These are phyloP conservation scores for Barnettozyma populi DNA, from an alignment of 805 yeast species.

Conservation along the genomic window DNA sequence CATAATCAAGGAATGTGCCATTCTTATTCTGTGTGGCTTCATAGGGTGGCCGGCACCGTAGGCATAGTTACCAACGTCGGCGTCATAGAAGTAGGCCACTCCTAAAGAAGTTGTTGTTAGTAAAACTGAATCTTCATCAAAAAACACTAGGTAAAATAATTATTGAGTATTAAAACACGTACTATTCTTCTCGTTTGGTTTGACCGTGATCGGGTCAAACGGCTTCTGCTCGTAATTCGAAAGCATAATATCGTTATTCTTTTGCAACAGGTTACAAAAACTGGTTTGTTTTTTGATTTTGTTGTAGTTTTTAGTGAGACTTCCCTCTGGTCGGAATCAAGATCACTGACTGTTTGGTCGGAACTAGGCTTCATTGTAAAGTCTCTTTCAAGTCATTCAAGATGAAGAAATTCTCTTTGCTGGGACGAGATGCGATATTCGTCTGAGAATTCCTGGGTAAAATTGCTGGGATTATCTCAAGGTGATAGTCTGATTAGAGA, in stretches of 20 bases:
- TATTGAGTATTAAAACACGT: conserved; percentile 17
- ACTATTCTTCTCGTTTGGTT: conserved; percentile 47
- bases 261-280: background rate
- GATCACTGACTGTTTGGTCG: background rate
- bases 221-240: conserved; percentile 40
- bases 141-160: background rate
- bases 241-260: conserved; percentile 9
- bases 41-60: conserved; percentile 96
- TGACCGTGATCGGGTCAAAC: conserved; percentile 55
- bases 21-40: conserved; percentile 93
- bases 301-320: background rate
- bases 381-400: no score
- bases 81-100: conserved; percentile 76
- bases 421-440: no score
- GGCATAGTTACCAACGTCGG: conserved; percentile 96
- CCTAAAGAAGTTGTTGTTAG: conserved; percentile 17
- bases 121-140: background rate
- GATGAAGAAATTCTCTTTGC: no score
- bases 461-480: background rate
- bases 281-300: background rate
- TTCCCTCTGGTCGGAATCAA: background rate
- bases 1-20: conserved; percentile 86
- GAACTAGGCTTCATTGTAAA: background rate
- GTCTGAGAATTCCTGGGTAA: background rate
- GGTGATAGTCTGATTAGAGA: background rate